Evolutionary conservation across 148 eudicot genomes (phyloP).

Genomic region (Chenopodium berlandieri): DNA sequence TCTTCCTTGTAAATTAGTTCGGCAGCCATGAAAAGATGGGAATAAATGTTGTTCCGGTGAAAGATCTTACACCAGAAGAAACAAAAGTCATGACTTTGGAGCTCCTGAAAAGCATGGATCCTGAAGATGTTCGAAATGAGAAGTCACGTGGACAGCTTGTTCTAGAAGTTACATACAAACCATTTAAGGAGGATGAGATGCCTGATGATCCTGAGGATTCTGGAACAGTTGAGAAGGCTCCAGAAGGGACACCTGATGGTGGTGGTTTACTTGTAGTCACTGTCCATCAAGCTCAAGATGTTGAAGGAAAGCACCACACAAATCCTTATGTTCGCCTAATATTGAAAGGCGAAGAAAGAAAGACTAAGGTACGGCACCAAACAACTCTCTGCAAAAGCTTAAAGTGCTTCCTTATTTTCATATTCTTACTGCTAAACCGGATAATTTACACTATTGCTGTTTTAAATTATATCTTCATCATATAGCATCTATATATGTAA

Average conservation of each 20-base stretch:
- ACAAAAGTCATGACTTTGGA: constrained; percentile 59
- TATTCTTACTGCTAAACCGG: not conserved
- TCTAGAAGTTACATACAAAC: constrained; percentile 62
- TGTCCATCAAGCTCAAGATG: constrained; percentile 58
- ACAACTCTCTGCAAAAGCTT: not conserved
- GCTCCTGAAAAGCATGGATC: constrained; percentile 65
- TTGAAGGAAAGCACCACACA: constrained; percentile 75
- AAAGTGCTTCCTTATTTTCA: not conserved
- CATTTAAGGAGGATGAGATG: constrained; percentile 55
- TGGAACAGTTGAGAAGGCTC: constrained; percentile 61
- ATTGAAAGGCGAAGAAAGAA: constrained; percentile 78
- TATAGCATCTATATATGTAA: not conserved
- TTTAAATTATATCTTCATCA: not conserved
- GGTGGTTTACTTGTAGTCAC: constrained; percentile 65
- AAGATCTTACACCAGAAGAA: constrained; percentile 74
- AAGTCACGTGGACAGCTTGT: constrained; percentile 77
- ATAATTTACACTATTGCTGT: not conserved
- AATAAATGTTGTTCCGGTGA: constrained; percentile 53
- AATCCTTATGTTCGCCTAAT: constrained; percentile 73
- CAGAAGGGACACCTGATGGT: constrained; percentile 67
- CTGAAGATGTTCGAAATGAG: constrained; percentile 63
- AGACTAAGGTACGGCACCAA: constrained; percentile 60
- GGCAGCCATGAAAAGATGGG: constrained; percentile 94
- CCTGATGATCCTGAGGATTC: constrained; percentile 46
- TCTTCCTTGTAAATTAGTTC: constrained; percentile 41